These are phyloP conservation scores for Rauvolfia tetraphylla DNA, from an alignment of 257 asterid genomes.

Conservation along the genomic window DNA sequence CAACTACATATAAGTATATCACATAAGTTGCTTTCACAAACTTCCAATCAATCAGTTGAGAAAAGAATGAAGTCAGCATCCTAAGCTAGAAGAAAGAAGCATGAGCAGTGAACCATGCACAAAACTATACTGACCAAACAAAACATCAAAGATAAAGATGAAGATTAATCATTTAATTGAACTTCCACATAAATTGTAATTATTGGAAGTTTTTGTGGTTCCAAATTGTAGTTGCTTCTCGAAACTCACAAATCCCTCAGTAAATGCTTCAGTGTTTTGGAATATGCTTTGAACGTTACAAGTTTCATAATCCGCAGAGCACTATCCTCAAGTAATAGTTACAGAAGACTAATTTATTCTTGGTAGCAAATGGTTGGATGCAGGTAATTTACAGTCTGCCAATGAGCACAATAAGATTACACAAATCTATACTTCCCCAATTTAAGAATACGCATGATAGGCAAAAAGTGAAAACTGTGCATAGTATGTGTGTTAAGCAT, in stretches of 20 bases:
- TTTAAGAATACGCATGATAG: neutral
- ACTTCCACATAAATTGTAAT: too few species aligned
- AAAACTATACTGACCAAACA: neutral
- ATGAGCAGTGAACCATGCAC: neutral
- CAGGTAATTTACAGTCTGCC: neutral
- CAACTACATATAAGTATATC: conserved; percentile 10
- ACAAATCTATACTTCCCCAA: neutral
- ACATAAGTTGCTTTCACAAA: conserved; percentile 10
- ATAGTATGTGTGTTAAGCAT: neutral
- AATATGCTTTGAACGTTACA: neutral
- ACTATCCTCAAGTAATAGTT: neutral
- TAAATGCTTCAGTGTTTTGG: neutral
- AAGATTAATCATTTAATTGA: neutral
- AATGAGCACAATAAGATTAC: neutral
- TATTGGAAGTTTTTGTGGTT: neutral
- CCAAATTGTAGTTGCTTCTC: neutral
- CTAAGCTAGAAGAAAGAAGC: neutral
- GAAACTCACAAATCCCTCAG: neutral
- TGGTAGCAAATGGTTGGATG: neutral
- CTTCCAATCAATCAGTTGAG: conserved; percentile 1
- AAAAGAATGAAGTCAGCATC: conserved; percentile 1
- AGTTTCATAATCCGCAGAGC: neutral
- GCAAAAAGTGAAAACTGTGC: neutral
- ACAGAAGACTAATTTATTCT: neutral
- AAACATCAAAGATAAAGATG: neutral